A percentile compares a stretch with the other conserved stretches of the same genome.
phyloP scores from a whole-genome alignment of 2,329 filamentous ascomycete species.

The Apiospora sp. region DNA sequence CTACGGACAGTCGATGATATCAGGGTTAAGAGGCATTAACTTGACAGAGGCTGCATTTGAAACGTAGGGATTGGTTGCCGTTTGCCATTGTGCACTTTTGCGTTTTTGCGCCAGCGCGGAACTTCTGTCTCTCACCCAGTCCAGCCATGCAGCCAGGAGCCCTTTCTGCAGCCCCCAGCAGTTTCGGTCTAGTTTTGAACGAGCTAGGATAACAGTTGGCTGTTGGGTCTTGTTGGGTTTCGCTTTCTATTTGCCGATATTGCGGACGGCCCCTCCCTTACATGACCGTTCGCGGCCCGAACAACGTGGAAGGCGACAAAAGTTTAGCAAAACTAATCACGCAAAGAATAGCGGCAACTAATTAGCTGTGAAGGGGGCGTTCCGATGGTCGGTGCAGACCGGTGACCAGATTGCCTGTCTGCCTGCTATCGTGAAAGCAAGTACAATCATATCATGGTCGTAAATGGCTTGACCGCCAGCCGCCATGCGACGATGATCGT shows the following conservation, averaged over 20 bases:
- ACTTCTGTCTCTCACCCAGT: not conserved
- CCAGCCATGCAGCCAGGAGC: not conserved
- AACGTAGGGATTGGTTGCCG: not conserved
- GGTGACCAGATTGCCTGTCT: not conserved
- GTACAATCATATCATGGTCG: not conserved
- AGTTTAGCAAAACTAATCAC: not conserved
- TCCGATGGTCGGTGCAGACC: not conserved
- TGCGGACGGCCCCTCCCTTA: not conserved
- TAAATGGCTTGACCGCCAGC: not conserved
- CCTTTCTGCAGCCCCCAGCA: not conserved
- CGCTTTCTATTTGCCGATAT: not conserved
- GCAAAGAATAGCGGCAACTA: not conserved
- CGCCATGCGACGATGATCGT: not conserved
- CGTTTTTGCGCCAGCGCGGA: not conserved
- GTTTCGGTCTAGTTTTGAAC: not conserved
- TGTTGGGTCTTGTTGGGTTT: not conserved
- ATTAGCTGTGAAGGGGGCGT: not conserved
- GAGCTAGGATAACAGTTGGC: not conserved
- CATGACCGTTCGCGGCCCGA: not conserved
- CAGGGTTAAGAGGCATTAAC: not conserved
- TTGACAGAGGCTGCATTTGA: not conserved
- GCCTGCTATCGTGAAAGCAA: not conserved
- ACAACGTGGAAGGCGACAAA: not conserved
- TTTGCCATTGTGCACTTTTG: not conserved
- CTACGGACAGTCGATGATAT: too few relatives aligned